Base-by-base conservation (phyloP, 495 filamentous ascomycete species). In the Hypomontagnella submonticulosa region DNA sequence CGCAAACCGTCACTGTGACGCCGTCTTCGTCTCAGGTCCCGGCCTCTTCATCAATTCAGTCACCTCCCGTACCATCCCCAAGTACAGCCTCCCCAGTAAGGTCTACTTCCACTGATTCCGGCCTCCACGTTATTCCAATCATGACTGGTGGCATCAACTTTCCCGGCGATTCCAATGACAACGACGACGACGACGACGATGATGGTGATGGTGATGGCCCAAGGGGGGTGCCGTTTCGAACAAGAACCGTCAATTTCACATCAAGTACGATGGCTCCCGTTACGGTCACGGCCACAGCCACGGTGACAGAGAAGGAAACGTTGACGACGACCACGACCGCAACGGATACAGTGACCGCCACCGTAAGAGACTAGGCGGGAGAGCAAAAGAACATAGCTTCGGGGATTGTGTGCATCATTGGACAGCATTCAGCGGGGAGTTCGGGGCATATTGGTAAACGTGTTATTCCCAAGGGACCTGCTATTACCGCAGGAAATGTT, bases 261-360 rank as follows among this genome's bases (percentile, higher is more conserved):
- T 47, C 6, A 43, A 4, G 44, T 16, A 20, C 37, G 2, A 12
- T 32, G n/a, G 12, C 55, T 30, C 50, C 15, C 1, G 20, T 49
- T 2, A 48, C 49, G 3, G 32, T 56, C 5, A 49, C 54, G 0
- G 66, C 41, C 13, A 69, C 59, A 4, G 48, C 66, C 20, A 72
- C 61, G 9, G 58, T 63, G 23, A 69, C 58, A 4, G 66, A 66
- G 42, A 69, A 63, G 18, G 66, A 72, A 48, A 66, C 42, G 3
- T 58, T 63, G 13, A 72, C 62, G 0, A 46, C 53, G 7, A 71
- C 54, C 1, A 56, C 61, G 3, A 71, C 65, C 12, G 52, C 38
- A 6, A 71, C 60, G 6, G 54, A 53, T 43, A 67, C 67, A 33
- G 49, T 55, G 18, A 59, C 58, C 1, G 47, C 63, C 0, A 62